Base-by-base conservation (phyloP, 768 basidiomycete genomes). In the Mycena galericulata region DNA sequence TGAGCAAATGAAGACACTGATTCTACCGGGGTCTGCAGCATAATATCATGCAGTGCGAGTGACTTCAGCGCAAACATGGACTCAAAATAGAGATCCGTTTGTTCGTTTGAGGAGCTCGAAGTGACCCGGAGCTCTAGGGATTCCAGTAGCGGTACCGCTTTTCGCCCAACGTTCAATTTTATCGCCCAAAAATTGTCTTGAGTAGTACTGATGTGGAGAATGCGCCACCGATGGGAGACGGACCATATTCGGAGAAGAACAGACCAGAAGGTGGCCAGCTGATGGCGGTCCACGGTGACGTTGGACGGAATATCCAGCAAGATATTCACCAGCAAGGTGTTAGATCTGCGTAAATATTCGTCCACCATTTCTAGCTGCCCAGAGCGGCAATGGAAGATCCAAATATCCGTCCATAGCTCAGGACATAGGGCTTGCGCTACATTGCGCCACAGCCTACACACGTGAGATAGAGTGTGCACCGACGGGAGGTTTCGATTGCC, bases 361-460 rank as follows among this genome's bases (percentile, higher is more conserved):
- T 30, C 27, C 26, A 67, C 6, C 46, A 46, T 61, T 5, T 46
- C 66, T 9, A 36, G n/a, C 11, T 54, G 51, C 9, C 43, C 51
- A 22, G 59, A 14, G 7, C 58, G 53, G 45, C 50, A 62, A 20
- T 62, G 59, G 20, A 55, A 49, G 43, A 67, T 47, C 1, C 51
- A 59, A n/a, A 67, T 56, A 20, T 67, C 59, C 18, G 43, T 67
- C 66, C 66, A 67, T 2, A 67, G 51, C 12, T 60, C 58, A 4
- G 59, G 45, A 36, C 34, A 36, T 26, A 62, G 51, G 7, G 12
- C 38, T 1, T 62, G 58, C 3, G 66, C 10, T 41, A 67, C 5
- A 24, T 30, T 34, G 51, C 66, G 66, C 66, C 66, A 67, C 12
- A 67, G 15, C 20, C 53, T 36, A 26, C 53, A 67, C 27, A 67